A percentile compares a stretch with the other conserved stretches of the same genome.
Evolutionary conservation across 108 stramenopile species (phyloP).

Genomic region (Cylindrotheca closterium): DNA sequence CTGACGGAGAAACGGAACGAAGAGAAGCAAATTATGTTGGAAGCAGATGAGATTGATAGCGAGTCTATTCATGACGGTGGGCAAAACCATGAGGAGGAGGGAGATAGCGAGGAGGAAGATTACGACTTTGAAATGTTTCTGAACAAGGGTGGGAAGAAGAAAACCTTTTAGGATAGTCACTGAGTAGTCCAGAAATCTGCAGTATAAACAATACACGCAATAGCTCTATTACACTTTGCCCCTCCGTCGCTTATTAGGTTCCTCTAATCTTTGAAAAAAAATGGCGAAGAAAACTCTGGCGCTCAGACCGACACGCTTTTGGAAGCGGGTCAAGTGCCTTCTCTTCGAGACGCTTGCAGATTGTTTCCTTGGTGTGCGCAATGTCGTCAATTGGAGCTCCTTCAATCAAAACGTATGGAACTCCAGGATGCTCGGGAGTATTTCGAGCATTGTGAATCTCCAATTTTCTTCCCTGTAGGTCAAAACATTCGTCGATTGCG

Average conservation of each 20-base stretch:
- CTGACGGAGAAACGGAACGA: not conserved
- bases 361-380: not conserved
- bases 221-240: no score
- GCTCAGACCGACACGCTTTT: not conserved
- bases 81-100: not conserved
- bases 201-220: no score
- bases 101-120: not conserved
- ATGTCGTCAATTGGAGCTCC: constrained; percentile 20
- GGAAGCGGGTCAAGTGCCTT: not conserved
- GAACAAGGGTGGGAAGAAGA: no score
- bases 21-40: not conserved
- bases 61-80: no score
- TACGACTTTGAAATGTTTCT: no score
- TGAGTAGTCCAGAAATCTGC: no score
- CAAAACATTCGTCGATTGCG: constrained; percentile 19
- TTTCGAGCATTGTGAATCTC: constrained; percentile 32
- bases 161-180: no score
- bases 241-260: no score
- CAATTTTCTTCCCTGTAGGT: constrained; percentile 8
- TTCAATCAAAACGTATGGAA: constrained; percentile 37
- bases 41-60: not conserved
- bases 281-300: no score
- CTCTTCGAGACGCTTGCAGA: constrained; percentile 2
- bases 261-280: no score
- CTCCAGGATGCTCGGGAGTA: constrained; percentile 34